These are phyloP conservation scores for Pochonia chlamydosporia DNA, from an alignment of 2,329 filamentous ascomycete genomes.

Conservation along the genomic window DNA sequence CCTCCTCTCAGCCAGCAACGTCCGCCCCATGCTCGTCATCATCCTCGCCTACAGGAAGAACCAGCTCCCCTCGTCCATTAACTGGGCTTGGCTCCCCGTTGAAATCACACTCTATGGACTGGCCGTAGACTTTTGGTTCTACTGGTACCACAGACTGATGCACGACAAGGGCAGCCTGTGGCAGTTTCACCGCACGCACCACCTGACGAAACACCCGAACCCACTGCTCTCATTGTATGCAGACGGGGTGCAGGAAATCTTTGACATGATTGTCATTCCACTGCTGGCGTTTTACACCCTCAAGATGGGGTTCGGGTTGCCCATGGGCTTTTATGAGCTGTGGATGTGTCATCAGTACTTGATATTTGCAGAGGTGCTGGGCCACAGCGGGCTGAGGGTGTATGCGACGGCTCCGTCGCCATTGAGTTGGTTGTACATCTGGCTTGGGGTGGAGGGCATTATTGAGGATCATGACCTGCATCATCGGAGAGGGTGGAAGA, in stretches of 20 bases:
- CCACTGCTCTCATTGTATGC: conserved; percentile 30
- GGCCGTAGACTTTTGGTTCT: conserved; percentile 8
- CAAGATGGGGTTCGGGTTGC: conserved; percentile 26
- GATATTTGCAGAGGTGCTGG: conserved; percentile 31
- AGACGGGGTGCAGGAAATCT: conserved; percentile 34
- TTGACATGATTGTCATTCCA: conserved; percentile 35
- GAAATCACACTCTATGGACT: conserved; percentile 14
- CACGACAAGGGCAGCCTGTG: conserved; percentile 32
- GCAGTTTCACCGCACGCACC: conserved; percentile 35
- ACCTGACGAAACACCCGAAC: conserved; percentile 24
- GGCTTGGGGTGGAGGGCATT: conserved; percentile 27
- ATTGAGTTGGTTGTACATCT: conserved; percentile 25
- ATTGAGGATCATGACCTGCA: conserved; percentile 39
- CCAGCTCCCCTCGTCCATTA: conserved; percentile 9
- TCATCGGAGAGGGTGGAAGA: conserved; percentile 31
- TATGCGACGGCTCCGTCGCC: conserved; percentile 27
- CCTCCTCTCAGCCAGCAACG: conserved; percentile 5
- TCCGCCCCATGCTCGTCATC: conserved; percentile 17
- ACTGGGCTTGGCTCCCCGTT: conserved; percentile 21
- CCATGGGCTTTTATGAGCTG: conserved; percentile 41
- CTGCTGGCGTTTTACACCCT: conserved; percentile 31
- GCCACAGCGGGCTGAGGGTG: conserved; percentile 33
- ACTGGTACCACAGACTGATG: conserved; percentile 24
- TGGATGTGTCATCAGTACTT: conserved; percentile 40
- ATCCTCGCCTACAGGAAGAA: conserved; percentile 19